phyloP scores from a whole-genome alignment of 176 grass and related monocot genomes.

The Elymus sibiricus region DNA sequence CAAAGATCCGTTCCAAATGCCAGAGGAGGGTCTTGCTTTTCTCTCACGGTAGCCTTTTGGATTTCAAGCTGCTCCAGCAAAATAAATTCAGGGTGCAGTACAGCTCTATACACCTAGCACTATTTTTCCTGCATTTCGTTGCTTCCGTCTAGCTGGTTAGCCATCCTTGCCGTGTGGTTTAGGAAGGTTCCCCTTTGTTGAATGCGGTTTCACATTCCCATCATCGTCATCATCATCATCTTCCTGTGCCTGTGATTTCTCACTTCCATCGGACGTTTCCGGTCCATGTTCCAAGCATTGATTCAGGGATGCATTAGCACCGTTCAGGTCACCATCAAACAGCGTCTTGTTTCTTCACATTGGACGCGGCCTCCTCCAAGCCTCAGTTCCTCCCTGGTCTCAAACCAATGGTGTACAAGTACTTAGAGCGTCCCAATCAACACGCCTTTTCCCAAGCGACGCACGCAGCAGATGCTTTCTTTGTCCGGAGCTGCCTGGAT shows the following conservation, averaged over 20 bases:
- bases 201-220: not conserved
- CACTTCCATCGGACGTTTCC: constrained; percentile 11
- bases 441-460: constrained; percentile 21
- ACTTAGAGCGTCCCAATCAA: constrained; percentile 43
- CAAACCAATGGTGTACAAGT: not conserved
- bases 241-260: not conserved
- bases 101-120: not conserved
- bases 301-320: constrained; percentile 21
- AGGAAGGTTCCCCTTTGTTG: not conserved
- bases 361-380: not conserved
- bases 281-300: constrained; percentile 9
- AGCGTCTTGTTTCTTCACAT: not conserved
- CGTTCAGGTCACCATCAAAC: not conserved
- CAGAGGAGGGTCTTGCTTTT: too few species aligned
- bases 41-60: not conserved
- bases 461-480: not conserved
- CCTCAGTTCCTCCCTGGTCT: constrained; percentile 3
- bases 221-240: not conserved
- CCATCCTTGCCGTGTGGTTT: not conserved
- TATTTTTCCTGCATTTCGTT: not conserved
- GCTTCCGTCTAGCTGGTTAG: constrained; percentile 8
- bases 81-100: not conserved
- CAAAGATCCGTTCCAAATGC: not conserved
- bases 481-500: constrained; percentile 42
- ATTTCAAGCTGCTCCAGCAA: not conserved